Percentiles rank a stretch among this genome's conserved stretches.
Evolutionary conservation across 371 early-diverging fungal genomes (phyloP).

Genomic region (Saksenaea vasiformis): DNA sequence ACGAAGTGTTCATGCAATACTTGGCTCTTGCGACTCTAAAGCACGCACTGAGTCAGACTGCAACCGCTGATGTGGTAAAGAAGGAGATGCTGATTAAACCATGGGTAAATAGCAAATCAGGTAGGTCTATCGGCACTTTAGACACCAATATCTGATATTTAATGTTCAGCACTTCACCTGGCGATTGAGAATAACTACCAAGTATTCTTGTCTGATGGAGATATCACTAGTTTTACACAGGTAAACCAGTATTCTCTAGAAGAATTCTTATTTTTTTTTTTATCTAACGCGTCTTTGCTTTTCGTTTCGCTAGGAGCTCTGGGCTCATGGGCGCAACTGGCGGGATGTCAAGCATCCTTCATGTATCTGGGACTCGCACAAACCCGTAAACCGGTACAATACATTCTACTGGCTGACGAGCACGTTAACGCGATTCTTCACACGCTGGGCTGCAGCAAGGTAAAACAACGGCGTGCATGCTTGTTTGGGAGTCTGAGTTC

Average conservation of each 20-base stretch:
- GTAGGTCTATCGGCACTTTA: slow-evolving; percentile 11
- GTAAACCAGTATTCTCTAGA: slow-evolving; percentile 35
- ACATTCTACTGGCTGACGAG: slow-evolving; percentile 11
- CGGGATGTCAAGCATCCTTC: slow-evolving; percentile 2
- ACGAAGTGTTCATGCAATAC: slow-evolving; percentile 25
- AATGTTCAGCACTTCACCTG: slow-evolving; percentile 35
- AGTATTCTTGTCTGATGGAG: slow-evolving; percentile 28
- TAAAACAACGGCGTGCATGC: neutral
- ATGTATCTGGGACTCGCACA: slow-evolving; percentile 2
- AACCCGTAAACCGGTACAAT: neutral
- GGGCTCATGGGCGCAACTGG: slow-evolving; percentile 10
- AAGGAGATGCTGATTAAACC: slow-evolving; percentile 33
- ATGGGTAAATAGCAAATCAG: slow-evolving; percentile 38
- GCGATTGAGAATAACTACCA: slow-evolving; percentile 44
- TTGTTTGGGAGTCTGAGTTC: neutral
- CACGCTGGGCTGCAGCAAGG: slow-evolving; percentile 39
- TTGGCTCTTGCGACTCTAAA: slow-evolving; percentile 36
- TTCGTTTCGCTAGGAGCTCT: neutral
- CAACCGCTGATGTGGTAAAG: slow-evolving; percentile 19
- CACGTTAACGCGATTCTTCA: slow-evolving; percentile 10
- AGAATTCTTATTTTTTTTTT: neutral
- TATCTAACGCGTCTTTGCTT: neutral
- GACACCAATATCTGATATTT: neutral
- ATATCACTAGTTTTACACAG: slow-evolving; percentile 33
- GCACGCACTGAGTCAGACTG: slow-evolving; percentile 28